Percentiles rank a stretch among this genome's conserved stretches.
Conservation (phyloP, 352 stramenopile species). For the Pythium phragmitis region DNA sequence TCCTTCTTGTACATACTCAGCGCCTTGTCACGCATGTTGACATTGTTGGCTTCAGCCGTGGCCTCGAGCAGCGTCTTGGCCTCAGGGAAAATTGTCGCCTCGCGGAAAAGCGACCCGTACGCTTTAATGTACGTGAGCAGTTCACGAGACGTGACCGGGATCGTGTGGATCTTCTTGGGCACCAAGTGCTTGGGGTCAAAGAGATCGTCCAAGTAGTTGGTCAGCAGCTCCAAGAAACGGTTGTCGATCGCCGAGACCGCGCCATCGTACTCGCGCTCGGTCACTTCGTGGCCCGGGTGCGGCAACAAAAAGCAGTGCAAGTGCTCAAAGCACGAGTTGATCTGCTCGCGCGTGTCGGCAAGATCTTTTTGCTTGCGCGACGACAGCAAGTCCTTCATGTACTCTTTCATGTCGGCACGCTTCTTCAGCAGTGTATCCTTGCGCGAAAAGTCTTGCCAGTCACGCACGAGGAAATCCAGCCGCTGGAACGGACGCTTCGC, state of each 20-base stretch:
- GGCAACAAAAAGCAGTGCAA: slow-evolving; percentile 95
- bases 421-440: slow-evolving; percentile 89
- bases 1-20: slow-evolving; percentile 91
- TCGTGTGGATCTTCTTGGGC: slow-evolving; percentile 95
- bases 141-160: slow-evolving; percentile 92
- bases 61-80: slow-evolving; percentile 97
- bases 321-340: slow-evolving; percentile 95
- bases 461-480: slow-evolving; percentile 98
- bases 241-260: slow-evolving; percentile 93
- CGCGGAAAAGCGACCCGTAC: slow-evolving; percentile 96
- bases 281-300: slow-evolving; percentile 96
- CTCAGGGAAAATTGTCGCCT: slow-evolving; percentile 95
- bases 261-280: slow-evolving; percentile 97
- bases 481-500: slow-evolving; percentile 93
- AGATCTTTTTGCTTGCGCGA: slow-evolving; percentile 93
- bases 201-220: slow-evolving; percentile 93
- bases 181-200: slow-evolving; percentile 89
- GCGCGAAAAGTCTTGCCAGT: slow-evolving; percentile 97
- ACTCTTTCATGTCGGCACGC: slow-evolving; percentile 93
- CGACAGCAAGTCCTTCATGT: slow-evolving; percentile 92
- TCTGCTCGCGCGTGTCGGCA: slow-evolving; percentile 95
- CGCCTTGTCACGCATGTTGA: slow-evolving; percentile 90
- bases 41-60: slow-evolving; percentile 97
- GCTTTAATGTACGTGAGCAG: slow-evolving; percentile 96
- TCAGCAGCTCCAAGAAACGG: slow-evolving; percentile 93